phyloP scores from a whole-genome alignment of 768 basidiomycete genomes.

The Boletus insuetus region DNA sequence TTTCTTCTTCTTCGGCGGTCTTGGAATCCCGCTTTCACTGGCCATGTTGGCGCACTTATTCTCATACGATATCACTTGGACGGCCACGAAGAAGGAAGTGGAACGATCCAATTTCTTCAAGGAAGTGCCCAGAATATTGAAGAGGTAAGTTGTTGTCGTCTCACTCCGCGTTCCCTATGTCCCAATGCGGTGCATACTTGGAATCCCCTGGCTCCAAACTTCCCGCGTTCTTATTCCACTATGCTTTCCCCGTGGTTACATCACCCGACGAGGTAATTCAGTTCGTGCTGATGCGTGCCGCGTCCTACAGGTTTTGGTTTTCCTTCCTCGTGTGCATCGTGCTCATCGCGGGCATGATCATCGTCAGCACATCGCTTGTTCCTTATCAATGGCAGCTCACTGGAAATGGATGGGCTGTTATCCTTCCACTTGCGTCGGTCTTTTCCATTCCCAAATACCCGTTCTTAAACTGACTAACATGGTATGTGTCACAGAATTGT shows the following conservation, averaged over 20 bases:
- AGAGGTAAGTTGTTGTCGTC: constrained; percentile 29
- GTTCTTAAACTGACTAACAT: not conserved
- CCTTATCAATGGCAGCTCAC: constrained; percentile 66
- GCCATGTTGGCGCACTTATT: constrained; percentile 56
- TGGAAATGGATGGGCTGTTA: constrained; percentile 65
- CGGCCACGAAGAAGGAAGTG: constrained; percentile 74
- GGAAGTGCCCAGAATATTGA: constrained; percentile 80
- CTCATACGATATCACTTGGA: constrained; percentile 59
- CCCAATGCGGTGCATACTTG: not conserved
- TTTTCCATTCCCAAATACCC: not conserved
- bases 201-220: not conserved
- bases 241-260: not conserved
- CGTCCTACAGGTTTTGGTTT: constrained; percentile 31
- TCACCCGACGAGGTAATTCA: constrained; percentile 2
- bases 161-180: not conserved
- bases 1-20: constrained; percentile 57
- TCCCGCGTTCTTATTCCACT: not conserved
- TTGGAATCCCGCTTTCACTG: constrained; percentile 50
- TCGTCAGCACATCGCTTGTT: constrained; percentile 52
- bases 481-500: constrained; percentile 45
- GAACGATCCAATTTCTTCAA: constrained; percentile 88
- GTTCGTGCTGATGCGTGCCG: constrained; percentile 15
- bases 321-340: constrained; percentile 52
- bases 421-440: constrained; percentile 70
- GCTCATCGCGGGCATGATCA: constrained; percentile 52